A percentile compares a stretch with the other conserved stretches of the same genome.
These are phyloP conservation scores for Ceratobasidium theobromae DNA, from an alignment of 1,284 basidiomycete species.

Conservation along the genomic window DNA sequence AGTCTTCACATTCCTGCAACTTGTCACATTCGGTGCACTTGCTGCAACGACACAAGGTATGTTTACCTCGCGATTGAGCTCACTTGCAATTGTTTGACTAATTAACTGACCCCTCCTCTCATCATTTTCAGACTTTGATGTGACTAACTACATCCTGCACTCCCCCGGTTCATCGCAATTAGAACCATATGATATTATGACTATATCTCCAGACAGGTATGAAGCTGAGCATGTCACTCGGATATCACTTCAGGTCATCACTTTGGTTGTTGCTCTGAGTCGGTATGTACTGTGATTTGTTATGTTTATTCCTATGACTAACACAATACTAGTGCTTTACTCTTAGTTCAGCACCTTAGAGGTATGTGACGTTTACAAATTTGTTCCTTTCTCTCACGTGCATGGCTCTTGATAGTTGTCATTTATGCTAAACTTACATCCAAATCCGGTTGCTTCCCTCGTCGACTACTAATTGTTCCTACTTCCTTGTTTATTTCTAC, in stretches of 20 bases:
- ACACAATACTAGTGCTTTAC: not conserved
- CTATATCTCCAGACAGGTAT: conserved; percentile 2
- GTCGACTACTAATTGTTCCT: conserved; percentile 5
- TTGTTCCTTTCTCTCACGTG: not conserved
- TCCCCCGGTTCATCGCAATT: conserved; percentile 6
- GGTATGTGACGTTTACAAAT: not conserved
- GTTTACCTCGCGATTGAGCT: not conserved
- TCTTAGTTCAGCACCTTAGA: conserved; percentile 21
- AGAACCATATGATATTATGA: not conserved
- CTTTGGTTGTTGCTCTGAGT: not conserved
- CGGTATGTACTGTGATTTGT: not conserved
- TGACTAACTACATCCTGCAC: conserved; percentile 23
- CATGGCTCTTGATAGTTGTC: not conserved
- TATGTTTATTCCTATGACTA: not conserved
- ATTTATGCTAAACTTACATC: conserved; percentile 20
- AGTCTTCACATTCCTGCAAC: not conserved
- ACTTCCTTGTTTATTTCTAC: not conserved
- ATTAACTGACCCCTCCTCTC: not conserved
- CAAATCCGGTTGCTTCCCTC: not conserved
- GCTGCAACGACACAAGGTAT: conserved; percentile 17
- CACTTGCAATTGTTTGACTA: not conserved
- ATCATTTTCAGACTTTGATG: not conserved
- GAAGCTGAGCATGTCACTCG: conserved; percentile 6
- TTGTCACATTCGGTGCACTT: conserved; percentile 8
- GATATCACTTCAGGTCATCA: conserved; percentile 14